Conservation (phyloP, 208 protist species). For the Crithidia brevicula region DNA sequence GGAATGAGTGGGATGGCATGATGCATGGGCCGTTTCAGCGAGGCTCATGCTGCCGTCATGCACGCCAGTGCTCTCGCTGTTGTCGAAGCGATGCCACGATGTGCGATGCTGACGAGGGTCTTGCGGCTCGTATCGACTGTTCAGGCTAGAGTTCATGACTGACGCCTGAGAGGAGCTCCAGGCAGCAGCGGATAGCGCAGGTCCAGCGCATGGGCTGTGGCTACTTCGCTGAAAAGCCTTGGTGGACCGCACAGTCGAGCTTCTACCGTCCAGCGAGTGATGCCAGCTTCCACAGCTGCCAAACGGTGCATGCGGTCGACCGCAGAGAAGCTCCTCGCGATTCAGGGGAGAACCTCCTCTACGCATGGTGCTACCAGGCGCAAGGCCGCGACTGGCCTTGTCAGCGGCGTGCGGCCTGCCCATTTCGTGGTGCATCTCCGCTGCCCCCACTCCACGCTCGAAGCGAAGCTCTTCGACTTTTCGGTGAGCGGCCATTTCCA, state of each 20-base stretch:
- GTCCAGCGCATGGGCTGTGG: not conserved
- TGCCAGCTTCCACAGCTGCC: constrained; percentile 18
- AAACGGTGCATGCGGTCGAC: constrained; percentile 13
- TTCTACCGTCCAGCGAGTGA: constrained; percentile 2
- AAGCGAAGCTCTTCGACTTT: constrained; percentile 26
- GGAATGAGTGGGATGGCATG: no score
- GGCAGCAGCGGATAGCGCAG: not conserved
- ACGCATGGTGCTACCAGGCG: no score
- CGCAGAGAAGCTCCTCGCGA: not conserved
- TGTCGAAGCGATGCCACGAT: not conserved
- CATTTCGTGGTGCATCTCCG: not conserved
- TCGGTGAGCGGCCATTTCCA: constrained; percentile 11
- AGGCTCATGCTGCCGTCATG: not conserved
- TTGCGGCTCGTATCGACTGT: not conserved
- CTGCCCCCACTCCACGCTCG: constrained; percentile 4
- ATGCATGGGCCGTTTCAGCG: not conserved
- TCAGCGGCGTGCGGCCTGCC: no score
- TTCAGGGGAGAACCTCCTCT: no score
- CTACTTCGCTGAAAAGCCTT: not conserved
- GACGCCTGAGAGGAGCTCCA: not conserved
- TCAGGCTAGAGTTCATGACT: not conserved
- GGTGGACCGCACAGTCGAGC: not conserved
- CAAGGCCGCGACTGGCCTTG: no score
- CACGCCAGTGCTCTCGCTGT: not conserved
- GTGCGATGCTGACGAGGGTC: not conserved